Percentiles rank a stretch among this genome's conserved stretches.
Conservation (phyloP, 176 grass and related monocot genomes). For the Carex parvula region DNA sequence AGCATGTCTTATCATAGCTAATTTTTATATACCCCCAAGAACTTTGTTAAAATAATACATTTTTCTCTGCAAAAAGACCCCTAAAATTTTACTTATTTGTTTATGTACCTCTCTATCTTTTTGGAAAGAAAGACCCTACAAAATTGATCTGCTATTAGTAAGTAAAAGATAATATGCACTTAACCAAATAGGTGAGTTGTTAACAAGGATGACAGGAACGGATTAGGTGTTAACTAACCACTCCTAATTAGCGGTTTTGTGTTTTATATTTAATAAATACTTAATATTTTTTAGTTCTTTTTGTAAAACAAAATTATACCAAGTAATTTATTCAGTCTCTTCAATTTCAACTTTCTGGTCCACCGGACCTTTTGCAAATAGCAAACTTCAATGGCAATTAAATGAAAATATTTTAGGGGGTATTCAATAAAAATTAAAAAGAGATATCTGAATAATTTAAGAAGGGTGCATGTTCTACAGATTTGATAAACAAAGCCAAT, state of each 20-base stretch:
- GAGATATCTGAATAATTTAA: not conserved
- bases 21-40: not conserved
- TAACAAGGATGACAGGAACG: not conserved
- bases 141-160: not conserved
- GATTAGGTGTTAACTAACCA: too few relatives aligned
- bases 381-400: not conserved
- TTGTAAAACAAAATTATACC: too few relatives aligned
- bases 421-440: not conserved
- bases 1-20: conserved; percentile 21
- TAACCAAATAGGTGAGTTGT: not conserved
- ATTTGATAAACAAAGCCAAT: conserved; percentile 3
- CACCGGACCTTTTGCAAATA: not conserved
- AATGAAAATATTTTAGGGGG: not conserved
- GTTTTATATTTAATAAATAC: too few relatives aligned
- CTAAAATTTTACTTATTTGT: not conserved
- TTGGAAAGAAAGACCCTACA: not conserved
- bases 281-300: too few relatives aligned
- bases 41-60: not conserved
- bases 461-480: not conserved
- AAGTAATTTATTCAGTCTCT: too few relatives aligned
- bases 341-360: too few relatives aligned
- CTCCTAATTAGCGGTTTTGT: too few relatives aligned
- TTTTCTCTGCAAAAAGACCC: not conserved
- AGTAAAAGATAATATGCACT: not conserved
- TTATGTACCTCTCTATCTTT: not conserved